Base-by-base conservation (phyloP, 2,329 filamentous ascomycete genomes). In the Cylindrodendrum hubeiense region DNA sequence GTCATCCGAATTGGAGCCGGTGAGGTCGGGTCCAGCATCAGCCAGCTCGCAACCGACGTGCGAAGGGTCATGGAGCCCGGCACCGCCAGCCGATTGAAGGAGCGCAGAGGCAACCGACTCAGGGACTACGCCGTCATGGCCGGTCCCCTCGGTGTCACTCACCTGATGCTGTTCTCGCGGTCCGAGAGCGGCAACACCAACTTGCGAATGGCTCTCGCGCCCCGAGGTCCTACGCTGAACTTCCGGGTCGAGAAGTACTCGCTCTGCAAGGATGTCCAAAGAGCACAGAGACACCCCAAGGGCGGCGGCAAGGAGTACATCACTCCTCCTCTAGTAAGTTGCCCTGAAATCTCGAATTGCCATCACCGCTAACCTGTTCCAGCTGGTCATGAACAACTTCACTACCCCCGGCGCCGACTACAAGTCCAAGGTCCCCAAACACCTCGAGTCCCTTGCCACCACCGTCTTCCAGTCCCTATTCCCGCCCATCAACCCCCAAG, bases 351-450 rank as follows among this genome's bases (percentile, higher is more conserved):
- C 17, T 33, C n/a, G 41, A 63, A 3, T 37, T 46, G 17, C 30
- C 8, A 12, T 10, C 56, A 19, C 50, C 19, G 65, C 73, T 81
- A 75, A 81, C 70, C 58, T 33, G 8, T 30, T 54, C 3, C 66
- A 91, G 89, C 87, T 99, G 47, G 96, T 99, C 71, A 98, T 99
- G 96, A 99, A 99, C 83, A 98, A 97, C 80, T 97, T 99, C 80
- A 88, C 89, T 41, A 91, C 90, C 4, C 87, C 91, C 28, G 84
- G 82, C 33, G 76, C 86, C 47, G 87, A 90, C 62, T 81, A 87
- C 30, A 87, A 86, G 62, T 87, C 89, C 22, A 89, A 91, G 67
- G 90, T 97, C n/a, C 94, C 95, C 5, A 97, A 94, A 77, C 95
- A 98, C 73, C 92, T 99, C 75, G 96, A 99, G 81, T 91, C 92